A percentile compares a stretch with the other conserved stretches of the same genome.
These are phyloP conservation scores for Russula sp. DNA, from an alignment of 768 basidiomycete species.

Conservation along the genomic window DNA sequence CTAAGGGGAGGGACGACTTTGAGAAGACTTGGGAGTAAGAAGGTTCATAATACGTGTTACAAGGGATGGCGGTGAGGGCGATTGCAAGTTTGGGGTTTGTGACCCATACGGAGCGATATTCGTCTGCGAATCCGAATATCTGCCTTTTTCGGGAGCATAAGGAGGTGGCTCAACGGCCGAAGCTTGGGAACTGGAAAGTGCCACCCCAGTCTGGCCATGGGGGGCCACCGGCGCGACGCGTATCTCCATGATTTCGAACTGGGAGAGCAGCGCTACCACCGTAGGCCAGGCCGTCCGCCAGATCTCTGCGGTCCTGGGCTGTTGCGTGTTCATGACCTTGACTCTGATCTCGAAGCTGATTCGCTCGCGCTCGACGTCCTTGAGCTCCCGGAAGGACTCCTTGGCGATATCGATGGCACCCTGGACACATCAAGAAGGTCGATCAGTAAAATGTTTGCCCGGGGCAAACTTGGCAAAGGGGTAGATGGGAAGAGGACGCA, in stretches of 20 bases:
- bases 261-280: constrained; percentile 29
- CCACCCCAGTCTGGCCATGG: background rate
- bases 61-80: background rate
- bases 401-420: constrained; percentile 30
- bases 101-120: background rate
- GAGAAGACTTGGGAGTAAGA: no score
- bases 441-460: background rate
- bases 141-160: background rate
- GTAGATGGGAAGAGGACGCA: background rate
- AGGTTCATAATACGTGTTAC: background rate
- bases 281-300: constrained; percentile 32
- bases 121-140: background rate
- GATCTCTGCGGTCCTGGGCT: constrained; percentile 30
- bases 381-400: constrained; percentile 32
- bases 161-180: constrained; percentile 22
- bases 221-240: no score
- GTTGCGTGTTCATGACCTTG: constrained; percentile 18
- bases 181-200: background rate
- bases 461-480: background rate
- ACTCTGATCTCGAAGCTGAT: constrained; percentile 33
- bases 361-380: constrained; percentile 19
- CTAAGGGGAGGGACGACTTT: no score
- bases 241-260: constrained; percentile 32
- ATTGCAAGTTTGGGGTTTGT: background rate
- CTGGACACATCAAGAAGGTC: constrained; percentile 13